Conservation (phyloP, 1,284 basidiomycete genomes). For the Trichosporon sp. region DNA sequence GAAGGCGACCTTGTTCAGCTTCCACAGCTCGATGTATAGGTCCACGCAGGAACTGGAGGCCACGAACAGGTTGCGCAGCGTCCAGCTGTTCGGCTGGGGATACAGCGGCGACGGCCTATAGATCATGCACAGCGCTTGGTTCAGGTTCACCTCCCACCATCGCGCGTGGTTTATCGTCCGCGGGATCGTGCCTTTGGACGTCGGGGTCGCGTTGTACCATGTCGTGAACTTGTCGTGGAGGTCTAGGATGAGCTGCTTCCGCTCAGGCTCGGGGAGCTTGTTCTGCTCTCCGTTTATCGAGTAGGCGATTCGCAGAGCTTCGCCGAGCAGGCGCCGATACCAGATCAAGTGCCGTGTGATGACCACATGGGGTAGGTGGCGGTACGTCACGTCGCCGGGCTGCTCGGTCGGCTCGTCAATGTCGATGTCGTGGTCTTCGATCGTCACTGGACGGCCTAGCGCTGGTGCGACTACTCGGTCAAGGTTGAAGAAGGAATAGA, state of each 20-base stretch:
- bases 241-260: constrained; percentile 18
- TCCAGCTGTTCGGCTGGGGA: constrained; percentile 21
- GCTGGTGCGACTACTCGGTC: constrained; percentile 30
- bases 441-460: constrained; percentile 27
- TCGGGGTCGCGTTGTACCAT: background rate
- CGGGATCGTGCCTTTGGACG: background rate
- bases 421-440: constrained; percentile 31
- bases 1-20: constrained; percentile 26
- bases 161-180: constrained; percentile 25
- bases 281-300: constrained; percentile 26
- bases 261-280: constrained; percentile 20
- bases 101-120: constrained; percentile 32
- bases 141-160: constrained; percentile 29
- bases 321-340: constrained; percentile 26
- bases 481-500: constrained; percentile 35
- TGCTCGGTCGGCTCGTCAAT: constrained; percentile 24
- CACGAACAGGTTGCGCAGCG: constrained; percentile 24
- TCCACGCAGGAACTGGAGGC: constrained; percentile 25
- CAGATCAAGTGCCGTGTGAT: constrained; percentile 22
- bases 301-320: constrained; percentile 24
- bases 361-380: constrained; percentile 13
- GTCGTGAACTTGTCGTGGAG: constrained; percentile 22
- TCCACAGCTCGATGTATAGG: constrained; percentile 28
- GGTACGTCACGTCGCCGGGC: constrained; percentile 18
- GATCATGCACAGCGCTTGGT: constrained; percentile 27